Percentiles rank a stretch among this genome's conserved stretches.
Conservation (phyloP, 208 protist genomes). For the Leishmania amazonensis region DNA sequence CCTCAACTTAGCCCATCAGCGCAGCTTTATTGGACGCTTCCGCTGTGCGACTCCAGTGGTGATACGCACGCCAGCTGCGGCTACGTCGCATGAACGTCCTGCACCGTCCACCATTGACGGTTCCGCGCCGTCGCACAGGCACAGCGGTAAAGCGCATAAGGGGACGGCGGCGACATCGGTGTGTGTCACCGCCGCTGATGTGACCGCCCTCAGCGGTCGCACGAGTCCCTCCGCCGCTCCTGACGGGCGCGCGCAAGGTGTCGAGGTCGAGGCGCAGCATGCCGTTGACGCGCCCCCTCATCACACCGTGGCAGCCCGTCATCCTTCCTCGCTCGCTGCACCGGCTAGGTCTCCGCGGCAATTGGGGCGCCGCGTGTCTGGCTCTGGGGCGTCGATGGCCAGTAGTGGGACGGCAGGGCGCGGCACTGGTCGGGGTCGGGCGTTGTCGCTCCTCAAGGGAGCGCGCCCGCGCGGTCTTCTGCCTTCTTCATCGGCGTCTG, state of each 20-base stretch:
- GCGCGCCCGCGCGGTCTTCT: background rate
- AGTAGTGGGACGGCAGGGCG: background rate
- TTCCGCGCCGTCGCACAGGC: background rate
- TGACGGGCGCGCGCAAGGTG: background rate
- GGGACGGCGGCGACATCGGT: background rate
- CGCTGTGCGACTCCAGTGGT: constrained; percentile 45
- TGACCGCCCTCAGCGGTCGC: background rate
- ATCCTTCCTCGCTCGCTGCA: background rate
- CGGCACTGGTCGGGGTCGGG: background rate
- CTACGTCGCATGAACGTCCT: constrained; percentile 2
- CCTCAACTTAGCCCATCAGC: constrained; percentile 20
- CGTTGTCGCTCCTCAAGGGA: background rate
- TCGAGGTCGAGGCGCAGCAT: background rate
- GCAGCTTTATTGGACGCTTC: constrained; percentile 39
- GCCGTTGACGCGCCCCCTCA: background rate
- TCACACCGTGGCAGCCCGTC: background rate
- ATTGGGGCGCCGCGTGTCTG: background rate
- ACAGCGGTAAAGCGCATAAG: background rate
- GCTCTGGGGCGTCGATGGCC: background rate
- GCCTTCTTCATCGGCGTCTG: constrained; percentile 4
- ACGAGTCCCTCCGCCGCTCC: background rate
- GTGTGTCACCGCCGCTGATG: background rate
- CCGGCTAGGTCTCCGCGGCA: background rate
- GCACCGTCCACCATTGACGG: background rate
- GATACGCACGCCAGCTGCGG: constrained; percentile 25